Evolutionary conservation across 1,284 basidiomycete genomes (phyloP), one percentile per base, ranked within the genome.

Genomic region (Ganoderma leucocontextum): DNA sequence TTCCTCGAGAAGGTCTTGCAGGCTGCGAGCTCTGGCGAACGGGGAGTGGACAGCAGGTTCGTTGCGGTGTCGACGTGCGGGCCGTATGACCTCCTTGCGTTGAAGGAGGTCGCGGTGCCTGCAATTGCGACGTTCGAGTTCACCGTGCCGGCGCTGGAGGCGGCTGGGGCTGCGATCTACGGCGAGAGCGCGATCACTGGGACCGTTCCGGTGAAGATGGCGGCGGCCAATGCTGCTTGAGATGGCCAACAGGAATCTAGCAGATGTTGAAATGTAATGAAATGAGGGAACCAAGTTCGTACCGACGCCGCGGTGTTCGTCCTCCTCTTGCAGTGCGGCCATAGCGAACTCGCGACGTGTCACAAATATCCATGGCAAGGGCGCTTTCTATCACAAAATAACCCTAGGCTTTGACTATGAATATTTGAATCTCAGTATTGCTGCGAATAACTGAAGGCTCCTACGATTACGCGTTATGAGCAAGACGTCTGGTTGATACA

Each of bases 111-210:
- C 19, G 75, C 72, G 1, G 70, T 75, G 15, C 72, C 71, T 70
- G 72, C 80, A 67, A 68, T 89, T 72, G 84, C 82, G 15, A 86
- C 85, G 49, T 90, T 88, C 74, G 89, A 91, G 76, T 87, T 86
- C 71, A 91, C 89, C 0, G 73, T 77, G 1, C 77, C 80, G 0
- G 89, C 85, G 10, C 75, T 91, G 70, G 82, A 82, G 53, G 82
- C 82, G 0, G 84, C 82, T 1, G 81, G 78, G 12, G 76, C 70
- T 0, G 82, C 85, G 9, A 77, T 89, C 13, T 85, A 88, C 64
- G 85, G 85, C 10, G 83, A 83, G 66, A 60, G 63, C 17, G 36
- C 64, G 0, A 77, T 79, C 1, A 72, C 52, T 1, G 86, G 86
- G 19, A 75, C 39, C 2, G 74, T 84, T 0, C 85, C 86, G 33